Base-by-base conservation (phyloP, 169 alveolate genomes). In the Eimeria praecox region DNA sequence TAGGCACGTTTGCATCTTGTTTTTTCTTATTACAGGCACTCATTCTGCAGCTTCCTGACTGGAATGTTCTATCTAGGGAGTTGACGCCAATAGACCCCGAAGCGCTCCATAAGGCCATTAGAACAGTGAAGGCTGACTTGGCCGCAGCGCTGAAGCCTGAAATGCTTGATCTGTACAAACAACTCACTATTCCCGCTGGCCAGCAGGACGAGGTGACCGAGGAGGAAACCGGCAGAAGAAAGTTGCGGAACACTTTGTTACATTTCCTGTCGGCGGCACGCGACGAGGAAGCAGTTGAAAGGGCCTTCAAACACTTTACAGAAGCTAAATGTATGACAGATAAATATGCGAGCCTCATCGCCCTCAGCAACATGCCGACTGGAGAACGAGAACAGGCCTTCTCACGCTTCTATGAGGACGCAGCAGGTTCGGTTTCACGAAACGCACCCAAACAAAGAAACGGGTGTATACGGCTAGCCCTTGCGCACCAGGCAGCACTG, bases 21-120 rank as follows among this genome's bases (percentile, higher is more conserved):
- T 22, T 33, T 0, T 27, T 0, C 30, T 6, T 33, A 10, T 18
- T 49, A 0, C 73, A 90, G 95, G 97, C 97, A 9, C 75, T 86
- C 40, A 40, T 64, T 62, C 95, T 95, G 73, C 89, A 85, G n/a
- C 90, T 90, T 1, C 95, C 95, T 14, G 83, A 71, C 30, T 42
- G 92, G 86, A 75, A 52, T 38, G n/a, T 49, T 27, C 71, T 95
- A n/a, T 92, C 89, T 24, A 59, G 40, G 46, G 95, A 92, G 22
- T 42, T 82, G 96, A 91, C 90, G 4, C 97, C 97, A 30, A 95
- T 95, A 49, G 97, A 96, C 64, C 97, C 97, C 3, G 95, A 95
- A 33, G 95, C 96, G 59, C 42, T 96, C 83, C 82, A 93, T 62
- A 92, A 33, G 38, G 97, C 97, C 1, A 46, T 95, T 52, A 80